phyloP scores from a whole-genome alignment of 768 basidiomycete genomes.

The Agrocybe chaxingu region DNA sequence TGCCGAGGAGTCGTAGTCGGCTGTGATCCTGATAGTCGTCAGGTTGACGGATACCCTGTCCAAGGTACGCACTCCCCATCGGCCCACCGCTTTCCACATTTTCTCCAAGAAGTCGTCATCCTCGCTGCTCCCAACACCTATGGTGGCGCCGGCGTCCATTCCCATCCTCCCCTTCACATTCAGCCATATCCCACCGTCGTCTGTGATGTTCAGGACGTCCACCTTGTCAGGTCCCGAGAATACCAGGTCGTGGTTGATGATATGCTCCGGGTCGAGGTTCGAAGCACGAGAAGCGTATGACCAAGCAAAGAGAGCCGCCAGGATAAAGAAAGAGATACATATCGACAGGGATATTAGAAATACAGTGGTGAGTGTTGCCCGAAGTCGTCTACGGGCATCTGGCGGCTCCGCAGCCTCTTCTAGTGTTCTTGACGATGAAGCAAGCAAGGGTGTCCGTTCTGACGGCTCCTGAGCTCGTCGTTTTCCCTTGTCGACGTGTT shows the following conservation, averaged over 20 bases:
- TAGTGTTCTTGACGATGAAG: conserved; percentile 29
- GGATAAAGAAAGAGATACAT: conserved; percentile 41
- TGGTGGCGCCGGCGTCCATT: conserved; percentile 60
- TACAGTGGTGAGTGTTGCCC: conserved; percentile 39
- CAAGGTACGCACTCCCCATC: conserved; percentile 60
- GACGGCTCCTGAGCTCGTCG: conserved; percentile 41
- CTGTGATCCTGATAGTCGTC: conserved; percentile 46
- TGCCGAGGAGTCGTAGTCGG: conserved; percentile 32
- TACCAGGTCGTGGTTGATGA: conserved; percentile 53
- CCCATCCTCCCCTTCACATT: conserved; percentile 56
- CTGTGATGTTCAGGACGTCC: conserved; percentile 59
- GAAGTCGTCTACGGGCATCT: conserved; percentile 27
- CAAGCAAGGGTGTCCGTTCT: conserved; percentile 56
- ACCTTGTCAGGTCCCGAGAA: conserved; percentile 60
- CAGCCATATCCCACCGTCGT: conserved; percentile 57
- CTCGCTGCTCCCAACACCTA: conserved; percentile 48
- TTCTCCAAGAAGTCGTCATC: conserved; percentile 42
- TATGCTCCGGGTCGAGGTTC: conserved; percentile 50
- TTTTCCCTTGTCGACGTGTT: conserved; percentile 50
- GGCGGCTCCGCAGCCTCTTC: conserved; percentile 21
- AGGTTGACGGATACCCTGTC: conserved; percentile 55
- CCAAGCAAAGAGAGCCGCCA: conserved; percentile 54
- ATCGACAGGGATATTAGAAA: conserved; percentile 57
- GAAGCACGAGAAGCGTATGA: conserved; percentile 61
- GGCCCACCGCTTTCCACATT: conserved; percentile 65